phyloP scores from a whole-genome alignment of 257 asterid genomes.

The Lycium ferocissimum region DNA sequence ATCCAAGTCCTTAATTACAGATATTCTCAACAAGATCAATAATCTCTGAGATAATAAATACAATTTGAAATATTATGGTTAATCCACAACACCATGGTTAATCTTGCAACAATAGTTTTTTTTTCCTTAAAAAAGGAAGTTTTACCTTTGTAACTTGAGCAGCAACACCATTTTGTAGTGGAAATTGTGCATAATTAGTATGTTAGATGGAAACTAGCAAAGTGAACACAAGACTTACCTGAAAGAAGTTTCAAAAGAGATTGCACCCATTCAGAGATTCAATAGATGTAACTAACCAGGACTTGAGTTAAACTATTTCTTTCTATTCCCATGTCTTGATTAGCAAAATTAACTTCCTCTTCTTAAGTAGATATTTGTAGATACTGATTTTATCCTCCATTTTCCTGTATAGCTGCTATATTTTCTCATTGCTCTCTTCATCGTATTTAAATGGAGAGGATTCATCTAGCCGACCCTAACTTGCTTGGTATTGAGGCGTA shows the following conservation, averaged over 20 bases:
- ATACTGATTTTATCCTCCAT: background rate
- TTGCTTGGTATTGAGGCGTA: slow-evolving; percentile 17
- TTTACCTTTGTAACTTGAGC: background rate
- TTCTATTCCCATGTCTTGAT: slow-evolving; percentile 8
- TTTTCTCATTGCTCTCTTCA: background rate
- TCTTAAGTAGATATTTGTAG: background rate
- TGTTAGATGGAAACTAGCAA: slow-evolving; percentile 4
- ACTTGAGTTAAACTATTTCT: slow-evolving; percentile 10
- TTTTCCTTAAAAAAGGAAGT: background rate
- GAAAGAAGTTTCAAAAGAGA: background rate
- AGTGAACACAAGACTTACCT: background rate
- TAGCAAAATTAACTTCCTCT: background rate
- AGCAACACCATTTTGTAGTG: background rate
- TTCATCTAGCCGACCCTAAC: slow-evolving; percentile 22
- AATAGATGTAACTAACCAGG: background rate
- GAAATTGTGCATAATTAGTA: background rate
- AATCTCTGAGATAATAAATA: background rate
- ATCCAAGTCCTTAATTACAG: background rate
- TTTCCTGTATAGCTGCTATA: background rate
- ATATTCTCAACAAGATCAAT: background rate
- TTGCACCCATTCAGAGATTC: slow-evolving; percentile 5
- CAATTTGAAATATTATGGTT: background rate
- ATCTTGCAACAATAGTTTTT: background rate
- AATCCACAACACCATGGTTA: background rate
- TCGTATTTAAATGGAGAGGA: background rate